Conservation (phyloP, 2,329 filamentous ascomycete species). For the Daldinia sp. region DNA sequence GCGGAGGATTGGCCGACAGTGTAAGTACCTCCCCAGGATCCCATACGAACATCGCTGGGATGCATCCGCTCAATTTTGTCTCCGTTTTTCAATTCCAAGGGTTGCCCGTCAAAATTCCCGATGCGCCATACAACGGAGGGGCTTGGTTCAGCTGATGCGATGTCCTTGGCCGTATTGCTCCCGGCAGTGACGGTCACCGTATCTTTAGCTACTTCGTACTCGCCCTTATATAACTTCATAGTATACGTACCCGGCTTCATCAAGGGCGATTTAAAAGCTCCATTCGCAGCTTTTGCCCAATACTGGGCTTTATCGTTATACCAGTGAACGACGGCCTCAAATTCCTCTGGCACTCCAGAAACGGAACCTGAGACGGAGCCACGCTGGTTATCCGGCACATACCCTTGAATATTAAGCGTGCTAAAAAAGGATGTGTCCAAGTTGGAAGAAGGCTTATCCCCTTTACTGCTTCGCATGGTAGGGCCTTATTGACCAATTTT, state of each 20-base stretch:
- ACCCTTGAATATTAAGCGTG: slow-evolving; percentile 29
- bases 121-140: slow-evolving; percentile 36
- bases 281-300: slow-evolving; percentile 30
- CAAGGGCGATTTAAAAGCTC: slow-evolving; percentile 30
- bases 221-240: slow-evolving; percentile 38
- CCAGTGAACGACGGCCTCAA: slow-evolving; percentile 37
- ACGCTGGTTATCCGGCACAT: slow-evolving; percentile 28
- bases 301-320: slow-evolving; percentile 38
- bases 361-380: slow-evolving; percentile 33
- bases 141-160: slow-evolving; percentile 30
- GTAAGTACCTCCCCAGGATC: slow-evolving; percentile 35
- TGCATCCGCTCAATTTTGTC: slow-evolving; percentile 40
- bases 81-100: slow-evolving; percentile 36
- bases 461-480: slow-evolving; percentile 12
- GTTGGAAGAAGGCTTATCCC: slow-evolving; percentile 26
- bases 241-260: slow-evolving; percentile 38
- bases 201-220: slow-evolving; percentile 35
- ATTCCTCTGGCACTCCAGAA: slow-evolving; percentile 22
- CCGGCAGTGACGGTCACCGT: slow-evolving; percentile 28
- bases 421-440: slow-evolving; percentile 36
- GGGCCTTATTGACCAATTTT: not conserved
- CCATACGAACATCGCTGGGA: slow-evolving; percentile 34
- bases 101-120: slow-evolving; percentile 33
- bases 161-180: slow-evolving; percentile 23
- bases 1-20: slow-evolving; percentile 32